These are phyloP conservation scores for Blastocystis sp. DNA, from an alignment of 352 stramenopile genomes.

Conservation along the genomic window DNA sequence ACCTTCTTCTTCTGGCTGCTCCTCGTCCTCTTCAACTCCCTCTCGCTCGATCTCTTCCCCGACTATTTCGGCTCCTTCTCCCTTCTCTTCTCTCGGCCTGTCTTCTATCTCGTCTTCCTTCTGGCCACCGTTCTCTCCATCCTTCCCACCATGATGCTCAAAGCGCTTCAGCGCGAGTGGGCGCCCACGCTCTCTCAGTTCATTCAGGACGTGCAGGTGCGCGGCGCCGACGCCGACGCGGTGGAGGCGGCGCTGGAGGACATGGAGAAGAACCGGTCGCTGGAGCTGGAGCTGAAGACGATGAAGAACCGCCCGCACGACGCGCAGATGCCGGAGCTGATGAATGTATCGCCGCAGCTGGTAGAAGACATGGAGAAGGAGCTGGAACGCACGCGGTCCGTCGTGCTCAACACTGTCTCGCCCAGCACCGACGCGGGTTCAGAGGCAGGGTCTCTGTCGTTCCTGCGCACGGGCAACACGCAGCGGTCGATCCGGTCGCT, in stretches of 20 bases:
- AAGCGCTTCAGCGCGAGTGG: conserved; percentile 16
- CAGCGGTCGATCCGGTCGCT: conserved; percentile 26
- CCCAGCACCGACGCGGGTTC: not conserved
- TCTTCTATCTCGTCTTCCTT: conserved; percentile 3
- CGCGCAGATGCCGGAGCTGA: conserved; percentile 19
- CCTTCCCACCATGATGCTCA: conserved; percentile 42
- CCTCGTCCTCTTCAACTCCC: not conserved
- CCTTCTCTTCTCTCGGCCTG: not conserved
- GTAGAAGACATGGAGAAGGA: not conserved
- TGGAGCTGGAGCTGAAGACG: conserved; percentile 47
- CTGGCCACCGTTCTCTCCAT: not conserved
- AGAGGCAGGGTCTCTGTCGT: not conserved
- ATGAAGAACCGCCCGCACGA: conserved; percentile 1
- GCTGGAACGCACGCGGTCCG: no score
- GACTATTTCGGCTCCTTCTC: conserved; percentile 25
- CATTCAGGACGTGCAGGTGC: conserved; percentile 47
- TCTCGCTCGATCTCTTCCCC: not conserved
- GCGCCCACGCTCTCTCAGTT: conserved; percentile 9
- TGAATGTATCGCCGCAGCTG: not conserved
- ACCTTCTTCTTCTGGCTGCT: conserved; percentile 51
- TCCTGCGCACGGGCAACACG: conserved; percentile 7
- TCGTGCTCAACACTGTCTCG: no score
- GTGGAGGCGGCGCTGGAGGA: conserved; percentile 13
- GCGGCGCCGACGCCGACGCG: not conserved
- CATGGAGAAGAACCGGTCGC: conserved; percentile 53